These are phyloP conservation scores for Curvularia verruculosa DNA, from an alignment of 2,329 filamentous ascomycete genomes.

Conservation along the genomic window DNA sequence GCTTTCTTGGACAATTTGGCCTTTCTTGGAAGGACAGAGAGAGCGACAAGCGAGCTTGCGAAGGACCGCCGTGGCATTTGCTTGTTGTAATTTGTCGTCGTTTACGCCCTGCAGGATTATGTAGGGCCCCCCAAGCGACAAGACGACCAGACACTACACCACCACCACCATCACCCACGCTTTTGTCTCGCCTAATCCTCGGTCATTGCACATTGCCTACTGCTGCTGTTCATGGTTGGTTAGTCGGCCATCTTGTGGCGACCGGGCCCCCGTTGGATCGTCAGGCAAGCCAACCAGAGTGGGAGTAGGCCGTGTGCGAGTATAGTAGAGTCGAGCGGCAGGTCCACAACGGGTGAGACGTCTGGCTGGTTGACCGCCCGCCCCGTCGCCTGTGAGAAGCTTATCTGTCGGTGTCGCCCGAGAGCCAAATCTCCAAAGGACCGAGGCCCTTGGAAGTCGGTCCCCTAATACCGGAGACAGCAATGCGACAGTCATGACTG, in stretches of 20 bases:
- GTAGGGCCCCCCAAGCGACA: neutral
- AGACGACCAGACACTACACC: neutral
- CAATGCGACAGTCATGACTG: neutral
- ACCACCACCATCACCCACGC: too few species aligned
- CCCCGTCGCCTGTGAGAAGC: constrained; percentile 10
- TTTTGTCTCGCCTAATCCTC: constrained; percentile 7
- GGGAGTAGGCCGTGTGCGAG: neutral
- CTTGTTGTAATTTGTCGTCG: too few species aligned
- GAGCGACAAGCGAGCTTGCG: too few species aligned
- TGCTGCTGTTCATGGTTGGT: neutral
- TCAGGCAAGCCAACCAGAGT: constrained; percentile 11
- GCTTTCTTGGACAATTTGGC: constrained; percentile 11
- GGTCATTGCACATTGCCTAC: neutral
- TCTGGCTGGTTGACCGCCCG: constrained; percentile 1
- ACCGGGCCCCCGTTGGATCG: constrained; percentile 5
- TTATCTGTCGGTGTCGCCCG: constrained; percentile 12
- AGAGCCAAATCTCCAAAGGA: constrained; percentile 3
- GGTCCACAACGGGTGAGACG: constrained; percentile 19
- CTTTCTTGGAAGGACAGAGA: too few species aligned
- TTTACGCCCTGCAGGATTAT: too few species aligned
- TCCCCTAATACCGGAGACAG: constrained; percentile 11
- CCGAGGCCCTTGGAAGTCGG: constrained; percentile 12
- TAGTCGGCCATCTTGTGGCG: constrained; percentile 11
- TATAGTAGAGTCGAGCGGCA: constrained; percentile 6
- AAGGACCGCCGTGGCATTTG: neutral